phyloP scores from a whole-genome alignment of 2,329 filamentous ascomycete species.

The Colletotrichum sidae region DNA sequence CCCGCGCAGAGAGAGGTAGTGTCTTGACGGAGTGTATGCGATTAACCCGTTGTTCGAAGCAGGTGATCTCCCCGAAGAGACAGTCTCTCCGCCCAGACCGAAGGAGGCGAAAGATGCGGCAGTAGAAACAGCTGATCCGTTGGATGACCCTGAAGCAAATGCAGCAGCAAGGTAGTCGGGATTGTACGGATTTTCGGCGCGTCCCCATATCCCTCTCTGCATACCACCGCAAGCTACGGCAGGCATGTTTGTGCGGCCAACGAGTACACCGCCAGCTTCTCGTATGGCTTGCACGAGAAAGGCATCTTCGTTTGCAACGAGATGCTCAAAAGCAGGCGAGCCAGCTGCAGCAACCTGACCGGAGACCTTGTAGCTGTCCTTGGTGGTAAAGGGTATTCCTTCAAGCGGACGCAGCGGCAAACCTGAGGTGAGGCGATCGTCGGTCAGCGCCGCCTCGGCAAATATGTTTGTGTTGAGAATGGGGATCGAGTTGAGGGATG shows the following conservation, averaged over 20 bases:
- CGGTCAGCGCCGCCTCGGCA: slow-evolving; percentile 43
- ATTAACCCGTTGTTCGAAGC: slow-evolving; percentile 64
- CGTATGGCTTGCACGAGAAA: slow-evolving; percentile 60
- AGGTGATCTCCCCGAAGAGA: slow-evolving; percentile 62
- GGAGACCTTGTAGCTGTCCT: slow-evolving; percentile 67
- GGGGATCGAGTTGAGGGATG: slow-evolving; percentile 42
- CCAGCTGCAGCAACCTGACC: slow-evolving; percentile 65
- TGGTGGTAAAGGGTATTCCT: slow-evolving; percentile 68
- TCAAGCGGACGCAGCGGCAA: slow-evolving; percentile 51
- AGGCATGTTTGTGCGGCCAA: slow-evolving; percentile 69
- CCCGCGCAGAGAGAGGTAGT: slow-evolving; percentile 59
- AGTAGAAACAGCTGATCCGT: slow-evolving; percentile 61
- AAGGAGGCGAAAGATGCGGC: slow-evolving; percentile 62
- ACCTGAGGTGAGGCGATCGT: slow-evolving; percentile 41
- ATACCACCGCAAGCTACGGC: slow-evolving; percentile 67
- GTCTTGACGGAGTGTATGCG: slow-evolving; percentile 63
- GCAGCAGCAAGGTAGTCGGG: slow-evolving; percentile 61
- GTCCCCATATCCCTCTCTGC: slow-evolving; percentile 63
- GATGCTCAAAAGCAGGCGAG: slow-evolving; percentile 63
- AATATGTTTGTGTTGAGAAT: slow-evolving; percentile 42
- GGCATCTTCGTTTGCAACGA: slow-evolving; percentile 64
- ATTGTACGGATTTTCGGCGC: slow-evolving; percentile 66
- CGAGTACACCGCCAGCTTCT: slow-evolving; percentile 60
- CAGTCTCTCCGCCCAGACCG: slow-evolving; percentile 63
- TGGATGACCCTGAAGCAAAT: slow-evolving; percentile 65